Conservation (phyloP, 2,329 filamentous ascomycete genomes). For the Cladophialophora psammophila region DNA sequence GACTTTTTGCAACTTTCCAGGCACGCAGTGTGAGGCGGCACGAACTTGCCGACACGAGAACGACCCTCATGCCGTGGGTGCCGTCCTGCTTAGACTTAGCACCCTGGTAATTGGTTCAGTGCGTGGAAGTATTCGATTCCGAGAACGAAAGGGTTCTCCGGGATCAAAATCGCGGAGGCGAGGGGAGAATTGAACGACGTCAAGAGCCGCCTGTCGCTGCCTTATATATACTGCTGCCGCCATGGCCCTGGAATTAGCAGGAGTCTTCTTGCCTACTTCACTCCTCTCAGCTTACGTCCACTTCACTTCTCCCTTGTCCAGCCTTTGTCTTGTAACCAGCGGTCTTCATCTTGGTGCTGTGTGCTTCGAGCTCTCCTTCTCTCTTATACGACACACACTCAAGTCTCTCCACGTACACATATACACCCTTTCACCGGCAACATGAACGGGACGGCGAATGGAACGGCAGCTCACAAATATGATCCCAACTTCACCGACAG, state of each 20-base stretch:
- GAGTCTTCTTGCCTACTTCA: too few relatives aligned
- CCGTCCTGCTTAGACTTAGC: constrained; percentile 9
- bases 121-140: background rate
- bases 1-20: background rate
- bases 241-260: background rate
- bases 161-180: background rate
- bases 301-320: too few relatives aligned
- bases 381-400: too few relatives aligned
- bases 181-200: background rate
- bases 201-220: background rate
- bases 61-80: background rate
- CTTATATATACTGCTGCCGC: constrained; percentile 3
- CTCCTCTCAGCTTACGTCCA: too few relatives aligned
- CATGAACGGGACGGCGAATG: constrained; percentile 20
- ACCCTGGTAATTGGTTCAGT: constrained; percentile 7
- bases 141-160: background rate
- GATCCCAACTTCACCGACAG: constrained; percentile 79
- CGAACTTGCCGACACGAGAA: constrained; percentile 3
- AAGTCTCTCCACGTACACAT: too few relatives aligned
- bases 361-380: too few relatives aligned
- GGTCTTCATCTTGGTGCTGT: too few relatives aligned
- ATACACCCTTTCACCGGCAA: background rate
- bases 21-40: background rate
- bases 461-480: constrained; percentile 55
- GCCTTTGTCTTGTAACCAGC: too few relatives aligned